phyloP scores from a whole-genome alignment of 805 yeast species.

The Ogataea philodendri region DNA sequence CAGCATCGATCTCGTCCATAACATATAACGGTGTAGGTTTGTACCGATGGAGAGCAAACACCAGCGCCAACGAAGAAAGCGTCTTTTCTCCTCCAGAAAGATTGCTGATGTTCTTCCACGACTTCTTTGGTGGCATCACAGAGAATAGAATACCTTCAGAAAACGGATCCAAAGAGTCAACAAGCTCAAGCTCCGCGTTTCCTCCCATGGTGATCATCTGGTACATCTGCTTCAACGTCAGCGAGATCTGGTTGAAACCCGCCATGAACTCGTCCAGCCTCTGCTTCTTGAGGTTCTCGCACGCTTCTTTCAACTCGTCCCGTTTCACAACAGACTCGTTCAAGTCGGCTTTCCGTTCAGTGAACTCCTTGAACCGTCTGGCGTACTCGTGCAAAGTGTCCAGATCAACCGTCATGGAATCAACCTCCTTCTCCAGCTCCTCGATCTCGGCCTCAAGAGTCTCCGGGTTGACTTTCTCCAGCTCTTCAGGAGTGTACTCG shows the following conservation, averaged over 20 bases:
- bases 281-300: slow-evolving; percentile 68
- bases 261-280: slow-evolving; percentile 88
- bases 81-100: slow-evolving; percentile 98
- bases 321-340: slow-evolving; percentile 65
- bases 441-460: slow-evolving; percentile 50
- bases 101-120: slow-evolving; percentile 95
- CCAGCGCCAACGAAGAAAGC: slow-evolving; percentile 87
- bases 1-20: slow-evolving; percentile 99
- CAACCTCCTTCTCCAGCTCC: slow-evolving; percentile 53
- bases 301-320: slow-evolving; percentile 56
- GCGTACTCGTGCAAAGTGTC: slow-evolving; percentile 79
- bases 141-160: slow-evolving; percentile 94
- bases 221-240: slow-evolving; percentile 92
- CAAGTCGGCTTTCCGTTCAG: slow-evolving; percentile 60
- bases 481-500: slow-evolving; percentile 45
- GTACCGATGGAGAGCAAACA: slow-evolving; percentile 92
- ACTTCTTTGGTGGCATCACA: slow-evolving; percentile 98
- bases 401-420: slow-evolving; percentile 60
- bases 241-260: slow-evolving; percentile 84
- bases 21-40: slow-evolving; percentile 97
- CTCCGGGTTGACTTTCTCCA: slow-evolving; percentile 47
- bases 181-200: slow-evolving; percentile 94
- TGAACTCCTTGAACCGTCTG: slow-evolving; percentile 60
- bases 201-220: slow-evolving; percentile 99
- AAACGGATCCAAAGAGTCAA: slow-evolving; percentile 95